Conservation (phyloP, 1,139 yeast species). For the Eremothecium sinecaudum region DNA sequence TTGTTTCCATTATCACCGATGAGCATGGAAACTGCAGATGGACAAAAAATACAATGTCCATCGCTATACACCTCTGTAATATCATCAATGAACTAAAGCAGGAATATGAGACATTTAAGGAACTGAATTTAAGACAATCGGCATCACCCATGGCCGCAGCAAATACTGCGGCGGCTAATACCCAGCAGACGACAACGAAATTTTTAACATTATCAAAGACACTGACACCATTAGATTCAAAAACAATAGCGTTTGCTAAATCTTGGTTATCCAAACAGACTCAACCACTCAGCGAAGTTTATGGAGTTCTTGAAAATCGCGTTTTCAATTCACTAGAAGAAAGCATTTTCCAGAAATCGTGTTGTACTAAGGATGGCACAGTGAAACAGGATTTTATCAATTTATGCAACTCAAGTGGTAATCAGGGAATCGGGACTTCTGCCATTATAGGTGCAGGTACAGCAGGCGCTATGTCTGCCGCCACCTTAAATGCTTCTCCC, state of each 20-base stretch:
- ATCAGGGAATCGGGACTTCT: constrained; percentile 1
- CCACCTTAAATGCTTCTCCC: constrained; percentile 1
- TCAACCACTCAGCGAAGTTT: constrained; percentile 73
- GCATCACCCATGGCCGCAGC: constrained; percentile 2
- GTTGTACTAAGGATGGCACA: constrained; percentile 29
- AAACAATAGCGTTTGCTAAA: constrained; percentile 51
- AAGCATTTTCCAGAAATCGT: constrained; percentile 22
- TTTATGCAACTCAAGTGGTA: constrained; percentile 17
- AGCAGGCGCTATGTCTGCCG: constrained; percentile 4
- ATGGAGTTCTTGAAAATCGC: constrained; percentile 65
- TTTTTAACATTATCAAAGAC: constrained; percentile 5
- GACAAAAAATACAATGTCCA: constrained; percentile 71
- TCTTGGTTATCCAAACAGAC: constrained; percentile 80
- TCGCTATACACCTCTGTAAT: constrained; percentile 63
- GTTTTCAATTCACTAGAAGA: constrained; percentile 39
- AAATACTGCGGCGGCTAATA: constrained; percentile 1
- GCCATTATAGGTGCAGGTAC: constrained; percentile 3
- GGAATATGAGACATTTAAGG: constrained; percentile 11
- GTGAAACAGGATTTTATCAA: constrained; percentile 30
- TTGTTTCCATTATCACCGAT: constrained; percentile 73
- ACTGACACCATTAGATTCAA: constrained; percentile 17
- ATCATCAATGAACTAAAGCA: constrained; percentile 27
- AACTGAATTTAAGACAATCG: constrained; percentile 4
- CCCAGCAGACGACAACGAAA: constrained; percentile 1
- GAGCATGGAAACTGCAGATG: constrained; percentile 82